A percentile compares a stretch with the other conserved stretches of the same genome.
Conservation (phyloP, 306 rosid species). For the Trifolium repens region DNA sequence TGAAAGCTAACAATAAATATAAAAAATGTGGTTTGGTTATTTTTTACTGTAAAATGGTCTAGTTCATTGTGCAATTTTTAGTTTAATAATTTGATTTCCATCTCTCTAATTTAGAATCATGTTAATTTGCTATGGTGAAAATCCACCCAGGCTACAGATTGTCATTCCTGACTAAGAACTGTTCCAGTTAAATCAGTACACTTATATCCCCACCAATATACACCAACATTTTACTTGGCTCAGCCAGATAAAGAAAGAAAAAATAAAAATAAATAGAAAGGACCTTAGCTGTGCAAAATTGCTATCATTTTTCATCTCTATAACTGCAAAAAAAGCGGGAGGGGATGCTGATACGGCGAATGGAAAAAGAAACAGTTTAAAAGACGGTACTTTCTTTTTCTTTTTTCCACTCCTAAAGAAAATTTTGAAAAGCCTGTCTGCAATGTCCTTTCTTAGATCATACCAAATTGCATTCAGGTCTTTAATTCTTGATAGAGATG, state of each 20-base stretch:
- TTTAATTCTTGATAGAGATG: conserved; percentile 45
- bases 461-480: conserved; percentile 55
- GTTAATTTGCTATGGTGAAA: conserved; percentile 66
- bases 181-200: conserved; percentile 57
- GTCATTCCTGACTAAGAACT: conserved; percentile 63
- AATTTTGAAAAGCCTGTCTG: conserved; percentile 53
- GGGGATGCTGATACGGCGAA: conserved; percentile 33
- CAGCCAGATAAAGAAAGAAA: conserved; percentile 43
- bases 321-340: conserved; percentile 24
- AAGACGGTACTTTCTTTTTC: conserved; percentile 32
- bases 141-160: conserved; percentile 68
- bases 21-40: neutral
- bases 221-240: conserved; percentile 52
- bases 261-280: conserved; percentile 47
- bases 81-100: conserved; percentile 32
- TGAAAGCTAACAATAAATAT: neutral
- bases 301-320: conserved; percentile 54
- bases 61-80: neutral
- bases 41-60: neutral
- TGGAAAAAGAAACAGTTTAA: conserved; percentile 37
- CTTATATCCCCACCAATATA: conserved; percentile 82
- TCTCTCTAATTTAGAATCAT: conserved; percentile 48
- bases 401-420: conserved; percentile 43
- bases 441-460: conserved; percentile 50
- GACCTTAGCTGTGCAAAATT: conserved; percentile 67